Conservation (phyloP, 129 eudicot species). For the Cynara cardunculus region DNA sequence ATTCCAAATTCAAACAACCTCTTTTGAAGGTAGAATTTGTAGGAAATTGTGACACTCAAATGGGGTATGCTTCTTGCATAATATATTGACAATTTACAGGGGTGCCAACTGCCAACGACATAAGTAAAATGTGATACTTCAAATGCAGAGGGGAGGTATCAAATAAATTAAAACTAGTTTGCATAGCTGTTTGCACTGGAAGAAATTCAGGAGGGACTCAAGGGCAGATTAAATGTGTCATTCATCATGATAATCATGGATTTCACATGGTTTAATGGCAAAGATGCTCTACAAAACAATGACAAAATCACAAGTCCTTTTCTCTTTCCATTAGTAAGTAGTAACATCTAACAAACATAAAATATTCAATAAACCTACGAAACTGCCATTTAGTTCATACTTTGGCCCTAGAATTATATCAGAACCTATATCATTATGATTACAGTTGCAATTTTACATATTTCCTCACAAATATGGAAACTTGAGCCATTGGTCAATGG, state of each 20-base stretch:
- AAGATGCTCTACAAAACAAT: too few relatives aligned
- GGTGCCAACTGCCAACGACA: neutral
- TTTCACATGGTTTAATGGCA: too few relatives aligned
- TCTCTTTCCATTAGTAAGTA: neutral
- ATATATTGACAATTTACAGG: neutral
- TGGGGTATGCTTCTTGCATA: neutral
- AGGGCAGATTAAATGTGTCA: too few relatives aligned
- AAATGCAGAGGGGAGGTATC: neutral
- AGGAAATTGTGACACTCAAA: neutral
- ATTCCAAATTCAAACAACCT: neutral
- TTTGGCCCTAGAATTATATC: neutral
- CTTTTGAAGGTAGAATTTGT: neutral
- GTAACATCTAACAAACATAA: neutral
- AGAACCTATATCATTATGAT: neutral
- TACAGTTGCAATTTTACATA: neutral
- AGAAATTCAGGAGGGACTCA: too few relatives aligned
- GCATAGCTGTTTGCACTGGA: too few relatives aligned
- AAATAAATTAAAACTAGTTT: too few relatives aligned
- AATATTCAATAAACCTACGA: neutral
- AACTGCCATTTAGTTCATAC: neutral
- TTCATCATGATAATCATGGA: too few relatives aligned
- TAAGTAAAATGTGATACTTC: neutral
- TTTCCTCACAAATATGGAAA: neutral
- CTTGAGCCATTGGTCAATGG: neutral
- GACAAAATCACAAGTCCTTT: too few relatives aligned